Base-by-base conservation (phyloP, 164 flowering plant genomes). In the Annona cherimola region DNA sequence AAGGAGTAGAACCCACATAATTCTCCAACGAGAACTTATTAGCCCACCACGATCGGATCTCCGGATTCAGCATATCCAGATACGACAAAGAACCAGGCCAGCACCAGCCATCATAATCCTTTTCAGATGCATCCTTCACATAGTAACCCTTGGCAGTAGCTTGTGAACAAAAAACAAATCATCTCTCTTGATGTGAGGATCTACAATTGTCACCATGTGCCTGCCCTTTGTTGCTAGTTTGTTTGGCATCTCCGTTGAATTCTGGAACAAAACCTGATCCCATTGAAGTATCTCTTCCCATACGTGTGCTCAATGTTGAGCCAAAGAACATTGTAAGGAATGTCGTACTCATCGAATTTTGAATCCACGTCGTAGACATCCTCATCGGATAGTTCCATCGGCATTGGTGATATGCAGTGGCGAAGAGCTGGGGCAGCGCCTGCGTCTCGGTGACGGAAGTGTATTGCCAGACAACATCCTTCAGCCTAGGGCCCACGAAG, bases 81-180 rank as follows among this genome's bases (percentile, higher is more conserved):
- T 96, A 96, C 0, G 99, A 96, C 0, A 98, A 92, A 2, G 99
- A 89, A 75, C 99, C 99, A 72, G 99, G 89, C 99, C 99, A 96
- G 78, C 99, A 93, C 99, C 99, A 96, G 19, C 99, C 99, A 84
- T 96, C 99, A 79, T 41, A 96, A 80, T 93, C 99, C 68, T 81
- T 90, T 3, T 96, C 93, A 50, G 77, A 79, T 0, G 93, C 83
- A 87, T 96, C 99, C 85, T 89, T 96, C 63, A 90, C 94, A 80
- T 96, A 96, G 76, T 91, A 86, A 42, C 98, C 97, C 68, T 84
- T 83, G 65, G 86, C 68, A 1, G 92, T 74, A 7, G 99, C 99
- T 79, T 96, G 79, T 96, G 99, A 66, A 93, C 66, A 41, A 40
- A 72, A 68, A 74, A 93, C 2, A 90, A 85, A 0, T 96, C 97